Conservation (phyloP, 495 filamentous ascomycete genomes). For the Pyronema omphalodes region DNA sequence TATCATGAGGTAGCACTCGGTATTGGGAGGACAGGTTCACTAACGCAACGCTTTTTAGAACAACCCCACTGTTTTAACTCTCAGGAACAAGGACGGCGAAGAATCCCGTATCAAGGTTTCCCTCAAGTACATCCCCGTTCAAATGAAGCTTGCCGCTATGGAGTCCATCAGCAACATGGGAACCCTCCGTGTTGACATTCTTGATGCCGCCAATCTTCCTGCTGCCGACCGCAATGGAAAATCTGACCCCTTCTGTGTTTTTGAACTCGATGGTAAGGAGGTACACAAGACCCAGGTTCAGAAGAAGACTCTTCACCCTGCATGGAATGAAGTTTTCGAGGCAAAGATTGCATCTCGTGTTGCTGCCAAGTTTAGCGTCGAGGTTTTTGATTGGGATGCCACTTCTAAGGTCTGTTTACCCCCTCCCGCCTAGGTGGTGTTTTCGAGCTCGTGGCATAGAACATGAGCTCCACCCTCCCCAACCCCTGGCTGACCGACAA, state of each 20-base stretch:
- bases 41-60: conserved; percentile 35
- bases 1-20: too few relatives aligned
- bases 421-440: background rate
- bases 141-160: conserved; percentile 81
- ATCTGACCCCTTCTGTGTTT: conserved; percentile 93
- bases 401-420: conserved; percentile 38
- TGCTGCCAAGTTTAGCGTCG: conserved; percentile 65
- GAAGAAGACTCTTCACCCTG: conserved; percentile 88
- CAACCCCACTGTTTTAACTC: conserved; percentile 61
- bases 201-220: conserved; percentile 74
- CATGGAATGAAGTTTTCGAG: conserved; percentile 94
- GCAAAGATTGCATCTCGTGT: conserved; percentile 62
- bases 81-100: conserved; percentile 58
- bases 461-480: too few relatives aligned
- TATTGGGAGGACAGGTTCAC: background rate
- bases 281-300: conserved; percentile 84
- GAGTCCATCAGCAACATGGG: conserved; percentile 99
- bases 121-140: conserved; percentile 80
- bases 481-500: background rate
- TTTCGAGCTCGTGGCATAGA: too few relatives aligned
- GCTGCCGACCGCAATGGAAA: conserved; percentile 87
- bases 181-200: conserved; percentile 70
- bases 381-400: conserved; percentile 90
- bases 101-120: conserved; percentile 70
- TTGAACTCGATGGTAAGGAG: conserved; percentile 66